A percentile compares a stretch with the other conserved stretches of the same genome.
Evolutionary conservation across 345 rosid species (phyloP).

Genomic region (Arabis alpina): DNA sequence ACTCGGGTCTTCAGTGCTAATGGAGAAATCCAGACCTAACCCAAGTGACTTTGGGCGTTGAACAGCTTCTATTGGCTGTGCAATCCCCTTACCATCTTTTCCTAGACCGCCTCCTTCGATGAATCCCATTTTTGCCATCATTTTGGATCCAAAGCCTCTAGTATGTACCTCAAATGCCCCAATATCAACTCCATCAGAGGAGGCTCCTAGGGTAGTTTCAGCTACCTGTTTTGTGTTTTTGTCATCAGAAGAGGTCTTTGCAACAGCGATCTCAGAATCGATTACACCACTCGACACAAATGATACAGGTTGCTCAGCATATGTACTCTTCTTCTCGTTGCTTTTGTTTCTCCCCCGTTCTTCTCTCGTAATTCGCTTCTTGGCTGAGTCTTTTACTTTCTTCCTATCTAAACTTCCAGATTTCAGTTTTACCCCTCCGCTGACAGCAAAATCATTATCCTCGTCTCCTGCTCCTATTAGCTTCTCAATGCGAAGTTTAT

Average conservation of each 20-base stretch:
- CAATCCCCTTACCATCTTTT: conserved; percentile 81
- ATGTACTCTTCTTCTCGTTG: conserved; percentile 51
- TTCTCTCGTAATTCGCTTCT: conserved; percentile 47
- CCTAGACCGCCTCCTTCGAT: conserved; percentile 86
- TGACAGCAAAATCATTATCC: conserved; percentile 60
- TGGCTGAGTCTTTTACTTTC: conserved; percentile 42
- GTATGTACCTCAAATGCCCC: conserved; percentile 93
- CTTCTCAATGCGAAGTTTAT: conserved; percentile 83
- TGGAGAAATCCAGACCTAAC: conserved; percentile 59
- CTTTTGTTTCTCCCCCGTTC: conserved; percentile 47
- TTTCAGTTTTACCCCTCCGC: conserved; percentile 50
- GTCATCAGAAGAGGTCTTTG: conserved; percentile 29
- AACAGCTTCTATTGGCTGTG: conserved; percentile 71
- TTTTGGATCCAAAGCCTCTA: conserved; percentile 87
- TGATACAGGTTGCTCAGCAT: conserved; percentile 75
- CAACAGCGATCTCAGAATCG: conserved; percentile 55
- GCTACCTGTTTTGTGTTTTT: conserved; percentile 41
- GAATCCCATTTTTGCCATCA: conserved; percentile 95
- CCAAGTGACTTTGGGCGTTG: conserved; percentile 86
- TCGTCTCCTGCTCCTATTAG: conserved; percentile 70
- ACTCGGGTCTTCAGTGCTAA: conserved; percentile 38
- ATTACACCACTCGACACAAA: conserved; percentile 77
- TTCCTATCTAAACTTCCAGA: conserved; percentile 43
- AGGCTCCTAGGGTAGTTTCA: conserved; percentile 41
- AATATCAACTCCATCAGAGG: conserved; percentile 44